Base-by-base conservation (phyloP, 306 rosid genomes). In the Lotus japonicus region DNA sequence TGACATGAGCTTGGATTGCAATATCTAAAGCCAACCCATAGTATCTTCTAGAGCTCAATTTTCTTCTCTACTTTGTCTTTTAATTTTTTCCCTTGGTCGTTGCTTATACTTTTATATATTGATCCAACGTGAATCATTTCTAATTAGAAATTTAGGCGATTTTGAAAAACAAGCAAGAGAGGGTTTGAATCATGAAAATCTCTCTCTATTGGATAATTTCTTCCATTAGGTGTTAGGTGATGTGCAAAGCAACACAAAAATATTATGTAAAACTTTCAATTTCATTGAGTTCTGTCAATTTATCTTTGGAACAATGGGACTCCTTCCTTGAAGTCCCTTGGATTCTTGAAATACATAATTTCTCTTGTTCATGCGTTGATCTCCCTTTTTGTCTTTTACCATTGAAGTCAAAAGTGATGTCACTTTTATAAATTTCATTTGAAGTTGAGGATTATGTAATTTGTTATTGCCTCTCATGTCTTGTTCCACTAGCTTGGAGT, bases 21-120 rank as follows among this genome's bases (percentile, higher is more conserved):
- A 14, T 58, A 52, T 54, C 68, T 58, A 56, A 62, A 66, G 51
- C 17, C 61, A 74, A 70, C 78, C 63, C 49, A 55, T 73, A 63
- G 36, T 56, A 43, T 54, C 50, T 60, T 13, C 1, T 52, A 70
- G 35, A 60, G 48, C 39, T 69, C 72, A 19, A 53, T 28, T 6
- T 45, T 73, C 23, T 23, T 74, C 36, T 31, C 21, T 5, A 31
- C 7, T 31, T 63, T 45, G 31, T 52, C n/a, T 8, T 4, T 36
- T 43, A 5, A 11, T 19, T n/a, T 33, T 6, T 7, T 35, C 26
- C 42, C 42, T 38, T 38, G 5, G 42, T 26, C 56, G 41, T 72
- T 51, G 38, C 54, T 51, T 14, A 31, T 19, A 41, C 39, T 69
- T 56, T 16, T 11, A 21, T 10, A 11, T 17, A 42, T 21, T 19